A percentile compares a stretch with the other conserved stretches of the same genome.
These are phyloP conservation scores for Ophiostoma ips DNA, from an alignment of 2,329 filamentous ascomycete genomes.

Conservation along the genomic window DNA sequence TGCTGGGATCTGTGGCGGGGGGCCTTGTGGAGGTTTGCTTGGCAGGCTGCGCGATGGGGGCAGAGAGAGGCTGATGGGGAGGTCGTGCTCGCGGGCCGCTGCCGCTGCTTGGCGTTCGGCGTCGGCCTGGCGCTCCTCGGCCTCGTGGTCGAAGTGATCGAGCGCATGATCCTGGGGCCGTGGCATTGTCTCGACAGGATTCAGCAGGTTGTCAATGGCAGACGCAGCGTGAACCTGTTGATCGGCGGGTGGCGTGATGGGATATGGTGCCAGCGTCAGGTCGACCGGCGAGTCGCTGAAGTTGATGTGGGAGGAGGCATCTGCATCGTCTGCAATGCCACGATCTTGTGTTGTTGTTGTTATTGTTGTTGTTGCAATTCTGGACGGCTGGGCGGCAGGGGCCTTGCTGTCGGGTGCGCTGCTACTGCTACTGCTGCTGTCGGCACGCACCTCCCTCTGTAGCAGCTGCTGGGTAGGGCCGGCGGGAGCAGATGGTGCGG, in stretches of 20 bases:
- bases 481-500: neutral
- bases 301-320: slow-evolving; percentile 2
- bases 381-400: neutral
- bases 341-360: neutral
- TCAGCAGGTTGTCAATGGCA: slow-evolving; percentile 37
- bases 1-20: slow-evolving; percentile 34
- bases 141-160: slow-evolving; percentile 41
- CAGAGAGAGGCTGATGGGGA: slow-evolving; percentile 36
- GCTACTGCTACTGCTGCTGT: neutral
- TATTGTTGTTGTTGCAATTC: neutral
- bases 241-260: slow-evolving; percentile 49
- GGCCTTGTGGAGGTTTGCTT: slow-evolving; percentile 35
- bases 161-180: slow-evolving; percentile 45
- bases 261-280: slow-evolving; percentile 45
- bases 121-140: slow-evolving; percentile 34
- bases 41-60: slow-evolving; percentile 44
- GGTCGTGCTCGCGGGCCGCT: slow-evolving; percentile 29
- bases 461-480: neutral
- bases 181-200: slow-evolving; percentile 45
- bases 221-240: slow-evolving; percentile 26
- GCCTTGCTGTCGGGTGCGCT: neutral
- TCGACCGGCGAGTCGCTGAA: slow-evolving; percentile 33
- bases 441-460: too few species aligned
- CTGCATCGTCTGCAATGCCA: neutral
- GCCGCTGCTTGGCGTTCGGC: slow-evolving; percentile 31